Evolutionary conservation across 495 filamentous ascomycete species (phyloP), one percentile per base, ranked within the genome.

Genomic region (Glarea lozoyensis): DNA sequence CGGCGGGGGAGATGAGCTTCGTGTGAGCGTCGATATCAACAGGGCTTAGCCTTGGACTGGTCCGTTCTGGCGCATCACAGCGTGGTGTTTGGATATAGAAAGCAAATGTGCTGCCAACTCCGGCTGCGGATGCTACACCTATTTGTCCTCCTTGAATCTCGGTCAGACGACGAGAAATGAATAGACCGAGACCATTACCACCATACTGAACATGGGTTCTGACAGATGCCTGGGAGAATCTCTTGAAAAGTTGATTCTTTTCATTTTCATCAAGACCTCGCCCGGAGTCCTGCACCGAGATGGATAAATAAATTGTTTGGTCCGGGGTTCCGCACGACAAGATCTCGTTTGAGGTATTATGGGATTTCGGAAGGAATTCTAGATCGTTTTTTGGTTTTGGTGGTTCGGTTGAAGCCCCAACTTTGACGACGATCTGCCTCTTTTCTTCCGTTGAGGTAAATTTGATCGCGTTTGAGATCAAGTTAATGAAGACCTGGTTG

Each of bases 81-180:
- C n/a, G n/a, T n/a, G n/a, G n/a, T n/a, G n/a, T 61, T 44, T 69
- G 65, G 45, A 75, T 58, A 56, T 87, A 90, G 57, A 94, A 94
- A 12, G 81, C 82, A 60, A 94, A 94, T 0, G 82, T 87, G 56
- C 83, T 88, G 16, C 87, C 87, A 23, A 76, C 59, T 6, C 80
- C 82, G 38, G 79, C 69, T 49, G 77, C 67, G 2, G 82, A 86
- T 16, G 73, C 69, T 1, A 92, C 84, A 2, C 85, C 86, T 35
- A 92, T 88, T 46, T 88, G 81, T 2, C 87, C 86, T n/a, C 86
- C 85, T 63, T 89, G 86, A 11, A 90, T 58, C 50, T 92, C 85
- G 19, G 82, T 85, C 6, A 94, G 65, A 38, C 81, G 76, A 20
- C 82, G 68, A 18, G 79, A 85, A 42, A 94, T 88, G 60, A 88